Conservation (phyloP, 163 green algal species). For the Chloroidium sp. region DNA sequence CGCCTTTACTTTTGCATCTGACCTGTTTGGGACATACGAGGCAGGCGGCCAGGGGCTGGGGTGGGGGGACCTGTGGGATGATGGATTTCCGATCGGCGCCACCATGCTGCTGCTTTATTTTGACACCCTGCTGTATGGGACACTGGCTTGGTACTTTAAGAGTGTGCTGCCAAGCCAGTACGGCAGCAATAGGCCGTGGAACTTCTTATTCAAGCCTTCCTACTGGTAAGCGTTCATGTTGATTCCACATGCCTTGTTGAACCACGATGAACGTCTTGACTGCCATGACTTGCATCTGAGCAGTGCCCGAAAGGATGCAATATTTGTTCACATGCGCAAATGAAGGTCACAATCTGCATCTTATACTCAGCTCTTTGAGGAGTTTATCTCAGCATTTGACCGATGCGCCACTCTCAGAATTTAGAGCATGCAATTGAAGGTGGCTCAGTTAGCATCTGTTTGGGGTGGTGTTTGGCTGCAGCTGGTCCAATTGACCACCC, state of each 20-base stretch:
- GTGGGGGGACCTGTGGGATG: conserved; percentile 25
- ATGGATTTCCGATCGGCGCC: conserved; percentile 21
- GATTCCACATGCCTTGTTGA: not conserved
- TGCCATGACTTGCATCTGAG: not conserved
- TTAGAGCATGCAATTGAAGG: too few relatives aligned
- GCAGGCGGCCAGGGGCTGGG: conserved; percentile 12
- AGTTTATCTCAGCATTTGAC: too few relatives aligned
- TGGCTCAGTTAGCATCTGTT: too few relatives aligned
- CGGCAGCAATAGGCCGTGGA: not conserved
- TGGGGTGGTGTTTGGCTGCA: too few relatives aligned
- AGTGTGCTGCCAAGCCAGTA: conserved; percentile 11
- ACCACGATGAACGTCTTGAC: not conserved
- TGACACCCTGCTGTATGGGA: conserved; percentile 30
- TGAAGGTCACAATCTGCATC: not conserved
- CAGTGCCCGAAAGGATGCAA: not conserved
- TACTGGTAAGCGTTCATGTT: not conserved
- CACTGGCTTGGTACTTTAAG: conserved; percentile 40
- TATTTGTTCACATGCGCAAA: not conserved
- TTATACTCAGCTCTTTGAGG: too few relatives aligned
- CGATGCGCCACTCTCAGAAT: too few relatives aligned
- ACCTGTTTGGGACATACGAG: conserved; percentile 33
- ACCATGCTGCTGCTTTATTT: conserved; percentile 26
- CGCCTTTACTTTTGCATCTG: conserved; percentile 48
- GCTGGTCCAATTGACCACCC: too few relatives aligned
- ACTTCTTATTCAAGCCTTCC: not conserved